Percentiles rank a stretch among this genome's conserved stretches.
Evolutionary conservation across 78 protist genomes (phyloP).

Genomic region (Monocercomonoides exilis): DNA sequence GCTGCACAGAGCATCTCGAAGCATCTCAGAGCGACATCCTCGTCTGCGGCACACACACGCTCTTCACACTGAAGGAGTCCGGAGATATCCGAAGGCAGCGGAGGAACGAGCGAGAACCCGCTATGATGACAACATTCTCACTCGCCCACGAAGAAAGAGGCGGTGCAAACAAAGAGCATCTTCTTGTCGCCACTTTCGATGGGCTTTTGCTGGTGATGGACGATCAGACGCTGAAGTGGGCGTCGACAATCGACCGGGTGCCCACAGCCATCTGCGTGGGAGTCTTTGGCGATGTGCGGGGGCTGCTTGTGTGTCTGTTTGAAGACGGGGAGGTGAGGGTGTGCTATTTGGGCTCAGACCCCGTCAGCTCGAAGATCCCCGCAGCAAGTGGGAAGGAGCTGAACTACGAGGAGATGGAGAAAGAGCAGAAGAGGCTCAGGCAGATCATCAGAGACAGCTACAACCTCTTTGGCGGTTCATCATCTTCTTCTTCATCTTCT

Average conservation of each 20-base stretch:
- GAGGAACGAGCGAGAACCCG: conserved; percentile 15
- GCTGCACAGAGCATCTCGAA: not conserved
- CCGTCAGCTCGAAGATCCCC: conserved; percentile 11
- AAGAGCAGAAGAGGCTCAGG: conserved; percentile 49
- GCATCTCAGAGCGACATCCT: not conserved
- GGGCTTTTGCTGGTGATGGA: not conserved
- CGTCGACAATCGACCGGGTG: not conserved
- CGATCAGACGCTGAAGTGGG: conserved; percentile 10
- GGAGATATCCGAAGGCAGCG: conserved; percentile 32
- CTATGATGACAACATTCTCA: not conserved
- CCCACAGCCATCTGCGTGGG: conserved; percentile 20
- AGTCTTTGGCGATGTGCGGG: not conserved
- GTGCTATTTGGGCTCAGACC: conserved; percentile 46
- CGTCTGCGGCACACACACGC: not conserved
- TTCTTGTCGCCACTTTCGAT: not conserved
- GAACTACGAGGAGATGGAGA: conserved; percentile 55
- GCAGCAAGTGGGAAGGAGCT: conserved; percentile 22
- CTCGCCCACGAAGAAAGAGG: not conserved
- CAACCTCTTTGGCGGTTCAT: too few relatives aligned
- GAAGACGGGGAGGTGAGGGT: not conserved
- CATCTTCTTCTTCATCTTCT: too few relatives aligned
- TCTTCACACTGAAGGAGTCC: not conserved
- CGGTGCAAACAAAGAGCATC: not conserved
- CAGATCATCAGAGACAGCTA: conserved; percentile 16
- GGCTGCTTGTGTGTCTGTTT: not conserved